Percentiles rank a stretch among this genome's conserved stretches.
Evolutionary conservation across 225 moss, liverwort and hornwort species (phyloP).

Genomic region (Rhytidiadelphus loreus): DNA sequence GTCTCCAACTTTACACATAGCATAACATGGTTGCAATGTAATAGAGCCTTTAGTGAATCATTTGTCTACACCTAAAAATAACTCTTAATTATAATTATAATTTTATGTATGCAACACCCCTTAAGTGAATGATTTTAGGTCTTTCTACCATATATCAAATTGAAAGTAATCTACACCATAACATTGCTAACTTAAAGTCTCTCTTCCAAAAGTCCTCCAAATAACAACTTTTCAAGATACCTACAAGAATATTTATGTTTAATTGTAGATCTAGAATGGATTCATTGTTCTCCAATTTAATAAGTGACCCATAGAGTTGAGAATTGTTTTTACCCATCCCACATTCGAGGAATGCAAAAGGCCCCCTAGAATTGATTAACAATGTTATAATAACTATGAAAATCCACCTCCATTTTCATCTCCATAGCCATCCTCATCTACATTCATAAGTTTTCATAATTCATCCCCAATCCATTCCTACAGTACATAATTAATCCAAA

Average conservation of each 20-base stretch:
- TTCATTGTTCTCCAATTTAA: rapidly evolving
- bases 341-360: background rate
- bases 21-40: background rate
- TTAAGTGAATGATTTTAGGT: background rate
- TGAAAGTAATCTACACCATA: background rate
- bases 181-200: background rate
- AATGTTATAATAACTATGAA: background rate
- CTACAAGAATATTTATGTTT: rapidly evolving
- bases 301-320: background rate
- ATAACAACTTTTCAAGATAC: rapidly evolving
- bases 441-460: background rate
- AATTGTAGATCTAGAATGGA: background rate
- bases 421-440: background rate
- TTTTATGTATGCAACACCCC: too few species aligned
- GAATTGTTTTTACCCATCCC: background rate
- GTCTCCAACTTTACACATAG: background rate
- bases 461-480: background rate
- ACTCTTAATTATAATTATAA: background rate
- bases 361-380: background rate
- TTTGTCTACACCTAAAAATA: background rate
- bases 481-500: too few species aligned
- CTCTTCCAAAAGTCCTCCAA: rapidly evolving
- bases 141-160: background rate
- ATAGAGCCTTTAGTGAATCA: background rate
- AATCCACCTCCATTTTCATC: background rate